Percentiles rank a stretch among this genome's conserved stretches.
These are phyloP conservation scores for Chaetomiaceae sp. DNA, from an alignment of 2,329 filamentous ascomycete species.

Conservation along the genomic window DNA sequence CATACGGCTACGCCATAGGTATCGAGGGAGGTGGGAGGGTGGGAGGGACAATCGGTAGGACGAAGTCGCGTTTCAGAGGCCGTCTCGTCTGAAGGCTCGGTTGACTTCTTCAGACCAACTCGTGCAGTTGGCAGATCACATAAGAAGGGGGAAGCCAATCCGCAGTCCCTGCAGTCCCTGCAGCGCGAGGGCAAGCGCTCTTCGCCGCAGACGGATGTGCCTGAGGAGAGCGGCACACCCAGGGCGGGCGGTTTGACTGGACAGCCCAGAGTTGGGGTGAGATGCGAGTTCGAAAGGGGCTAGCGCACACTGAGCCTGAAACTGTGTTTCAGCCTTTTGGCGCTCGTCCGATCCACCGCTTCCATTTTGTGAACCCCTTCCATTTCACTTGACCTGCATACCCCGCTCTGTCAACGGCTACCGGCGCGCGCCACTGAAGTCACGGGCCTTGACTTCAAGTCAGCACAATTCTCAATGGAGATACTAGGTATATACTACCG, in stretches of 20 bases:
- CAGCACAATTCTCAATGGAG: background rate
- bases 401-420: constrained; percentile 12
- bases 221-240: too few relatives aligned
- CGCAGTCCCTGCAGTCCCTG: background rate
- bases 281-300: constrained; percentile 2
- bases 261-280: background rate
- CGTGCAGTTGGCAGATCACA: too few relatives aligned
- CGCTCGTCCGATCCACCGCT: constrained; percentile 9
- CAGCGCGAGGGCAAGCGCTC: too few relatives aligned
- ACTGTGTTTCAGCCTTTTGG: constrained; percentile 20
- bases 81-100: background rate
- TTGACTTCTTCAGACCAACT: background rate
- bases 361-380: constrained; percentile 12
- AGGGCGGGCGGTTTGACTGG: constrained; percentile 6
- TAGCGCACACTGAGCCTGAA: constrained; percentile 12
- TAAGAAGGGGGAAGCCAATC: constrained; percentile 3
- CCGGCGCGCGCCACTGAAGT: constrained; percentile 10
- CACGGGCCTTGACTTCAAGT: background rate
- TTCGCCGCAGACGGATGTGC: too few relatives aligned
- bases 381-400: constrained; percentile 13
- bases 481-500: too few relatives aligned
- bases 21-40: too few relatives aligned
- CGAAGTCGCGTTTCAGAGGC: background rate
- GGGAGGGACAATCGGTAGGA: too few relatives aligned
- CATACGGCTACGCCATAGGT: too few relatives aligned